Evolutionary conservation across 306 rosid genomes (phyloP).

Genomic region (Trichosanthes truncata): DNA sequence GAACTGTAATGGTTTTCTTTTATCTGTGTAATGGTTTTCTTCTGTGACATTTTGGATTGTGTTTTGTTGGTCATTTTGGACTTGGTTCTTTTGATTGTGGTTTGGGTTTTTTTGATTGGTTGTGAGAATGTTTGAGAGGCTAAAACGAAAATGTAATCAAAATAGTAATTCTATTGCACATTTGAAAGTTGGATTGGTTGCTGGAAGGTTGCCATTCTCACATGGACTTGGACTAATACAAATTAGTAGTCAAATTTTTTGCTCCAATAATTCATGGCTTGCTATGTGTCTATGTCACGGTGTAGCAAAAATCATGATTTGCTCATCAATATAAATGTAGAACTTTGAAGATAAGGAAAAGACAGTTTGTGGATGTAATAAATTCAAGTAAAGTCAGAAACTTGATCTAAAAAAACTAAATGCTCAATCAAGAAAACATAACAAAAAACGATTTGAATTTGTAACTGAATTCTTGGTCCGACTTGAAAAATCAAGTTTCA

Average conservation of each 20-base stretch:
- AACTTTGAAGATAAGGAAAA: neutral
- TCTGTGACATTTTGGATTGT: neutral
- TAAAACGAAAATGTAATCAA: neutral
- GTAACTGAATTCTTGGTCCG: neutral
- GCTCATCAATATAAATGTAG: neutral
- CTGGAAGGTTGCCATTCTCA: neutral
- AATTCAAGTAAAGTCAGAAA: neutral
- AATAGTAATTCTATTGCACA: neutral
- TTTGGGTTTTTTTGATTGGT: neutral
- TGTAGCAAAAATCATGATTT: neutral
- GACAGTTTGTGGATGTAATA: neutral
- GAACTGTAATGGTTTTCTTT: neutral
- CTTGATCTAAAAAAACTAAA: neutral
- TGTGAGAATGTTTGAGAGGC: neutral
- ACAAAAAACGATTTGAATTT: neutral
- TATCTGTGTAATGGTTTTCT: neutral
- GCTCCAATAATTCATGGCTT: neutral
- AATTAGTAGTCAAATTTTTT: neutral
- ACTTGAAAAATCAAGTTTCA: neutral
- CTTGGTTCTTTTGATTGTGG: too few species aligned
- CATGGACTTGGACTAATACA: neutral
- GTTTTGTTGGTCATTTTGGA: neutral
- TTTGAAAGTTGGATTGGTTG: neutral
- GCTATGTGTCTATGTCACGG: neutral
- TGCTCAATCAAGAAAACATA: neutral